Evolutionary conservation across 192 early-diverging fungal genomes (phyloP), one percentile per base, ranked within the genome.

Genomic region (Thoreauomyces humboldtii): DNA sequence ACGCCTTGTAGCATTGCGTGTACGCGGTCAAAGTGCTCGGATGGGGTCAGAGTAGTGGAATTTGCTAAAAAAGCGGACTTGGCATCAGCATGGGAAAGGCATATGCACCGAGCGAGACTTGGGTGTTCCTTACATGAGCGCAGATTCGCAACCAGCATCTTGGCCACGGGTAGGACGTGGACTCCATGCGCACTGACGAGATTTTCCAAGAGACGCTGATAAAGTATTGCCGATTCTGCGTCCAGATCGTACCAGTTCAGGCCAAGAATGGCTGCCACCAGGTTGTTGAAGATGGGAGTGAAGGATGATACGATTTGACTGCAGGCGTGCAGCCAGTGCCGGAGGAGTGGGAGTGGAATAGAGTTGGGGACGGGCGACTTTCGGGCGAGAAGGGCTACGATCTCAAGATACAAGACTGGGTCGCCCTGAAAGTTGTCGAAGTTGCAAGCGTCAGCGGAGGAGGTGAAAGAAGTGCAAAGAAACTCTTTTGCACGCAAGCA

Each of bases 101-200:
- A n/a, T n/a, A n/a, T n/a, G n/a, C n/a, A n/a, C n/a, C n/a, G n/a
- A n/a, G n/a, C n/a, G n/a, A n/a, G n/a, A n/a, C n/a, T n/a, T n/a
- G n/a, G n/a, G n/a, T n/a, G n/a, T n/a, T n/a, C n/a, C n/a, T n/a
- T n/a, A n/a, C n/a, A n/a, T n/a, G n/a, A n/a, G n/a, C 71, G 53
- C 28, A 91, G 72, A 2, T 72, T 68, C 34, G 66, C 52, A 7
- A 91, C 83, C 4, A 92, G 76, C 59, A 77, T 80, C 19, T 68
- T 59, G 14, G 86, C 65, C 0, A 90, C 86, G 28, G 88, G 79
- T 15, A 73, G 63, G 22, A 84, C 81, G 64, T 87, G 86, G 33
- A 78, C 76, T 0, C 89, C 79, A 61, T 92, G 89, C 0, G 88
- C 90, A 15, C 85, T 87, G 1, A 91, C 90, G 27, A 92, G 72